Base-by-base conservation (phyloP, 1,284 basidiomycete species). In the Ganoderma meredithae region DNA sequence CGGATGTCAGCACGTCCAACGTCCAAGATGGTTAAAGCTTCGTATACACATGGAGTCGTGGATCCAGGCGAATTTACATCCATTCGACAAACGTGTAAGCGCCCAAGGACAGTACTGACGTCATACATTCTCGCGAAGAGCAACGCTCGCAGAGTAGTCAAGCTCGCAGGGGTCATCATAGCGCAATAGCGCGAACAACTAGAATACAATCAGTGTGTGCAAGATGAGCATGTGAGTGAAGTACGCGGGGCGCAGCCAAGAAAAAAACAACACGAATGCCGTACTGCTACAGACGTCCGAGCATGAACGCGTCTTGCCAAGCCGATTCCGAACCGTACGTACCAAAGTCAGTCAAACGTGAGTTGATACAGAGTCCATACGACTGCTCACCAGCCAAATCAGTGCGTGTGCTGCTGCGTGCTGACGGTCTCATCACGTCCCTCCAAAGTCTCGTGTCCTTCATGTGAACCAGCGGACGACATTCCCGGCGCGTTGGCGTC, bases 381-480 rank as follows among this genome's bases (percentile, higher is more conserved):
- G 31, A 6, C 52, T 33, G 52, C 52, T 62, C 60, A 62, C 60
- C 43, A 62, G 27, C 19, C n/a, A 17, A 13, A 4, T 25, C 27
- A 27, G 8, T 22, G 44, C 9, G 27, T 33, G 25, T 31, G 60
- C 41, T 43, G 44, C 10, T 41, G 43, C 13, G 47, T 49, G 22
- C 47, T 25, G 10, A 49, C 22, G 15, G 60, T n/a, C 27, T n/a
- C 60, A 17, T 62, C 31, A 8, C 6, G 27, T 41, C 40, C 59
- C 8, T 62, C 60, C 17, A 10, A 27, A 9, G 27, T 49, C 44
- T 36, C 61, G 41, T 65, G 53, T 49, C 60, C 67, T 22, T 67
- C 71, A 55, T 72, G 67, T 52, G 71, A 70, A 5, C 47, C 71
- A 1, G 58, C 53, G 4, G 69, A 65, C 12, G 69, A 70, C 60